A percentile compares a stretch with the other conserved stretches of the same genome.
Conservation (phyloP, 768 basidiomycete species). For the Boletus rufocinnamomeus region DNA sequence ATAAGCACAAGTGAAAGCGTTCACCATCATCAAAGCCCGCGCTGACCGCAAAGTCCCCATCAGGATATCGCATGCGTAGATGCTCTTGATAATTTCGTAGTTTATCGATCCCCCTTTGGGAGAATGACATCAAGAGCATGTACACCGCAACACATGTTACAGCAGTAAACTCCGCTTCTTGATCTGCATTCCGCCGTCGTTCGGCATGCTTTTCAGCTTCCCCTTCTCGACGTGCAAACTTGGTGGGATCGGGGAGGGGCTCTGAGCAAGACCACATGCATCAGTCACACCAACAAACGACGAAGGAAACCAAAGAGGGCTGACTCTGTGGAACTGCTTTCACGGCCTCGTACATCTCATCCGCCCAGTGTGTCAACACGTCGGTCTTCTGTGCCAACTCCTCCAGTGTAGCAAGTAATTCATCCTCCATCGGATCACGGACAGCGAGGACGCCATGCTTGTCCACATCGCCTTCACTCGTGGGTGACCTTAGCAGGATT, state of each 20-base stretch:
- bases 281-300: conserved; percentile 4
- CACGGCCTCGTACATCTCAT: conserved; percentile 89
- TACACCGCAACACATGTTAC: conserved; percentile 87
- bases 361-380: conserved; percentile 90
- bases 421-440: conserved; percentile 77
- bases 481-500: conserved; percentile 43
- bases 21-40: conserved; percentile 80
- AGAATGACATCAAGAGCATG: conserved; percentile 89
- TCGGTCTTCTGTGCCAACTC: conserved; percentile 96
- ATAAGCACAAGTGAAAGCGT: conserved; percentile 5
- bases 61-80: conserved; percentile 76
- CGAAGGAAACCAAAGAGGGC: conserved; percentile 31
- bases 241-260: conserved; percentile 76
- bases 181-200: conserved; percentile 68
- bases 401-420: conserved; percentile 77
- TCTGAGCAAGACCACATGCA: conserved; percentile 43
- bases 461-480: conserved; percentile 42
- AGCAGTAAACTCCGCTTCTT: conserved; percentile 80
- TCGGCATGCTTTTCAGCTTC: conserved; percentile 72
- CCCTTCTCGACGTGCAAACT: conserved; percentile 69
- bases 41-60: conserved; percentile 73
- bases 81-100: conserved; percentile 79
- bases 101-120: conserved; percentile 89
- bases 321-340: conserved; percentile 82
- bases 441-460: conserved; percentile 26